phyloP scores from a whole-genome alignment of 441 rosid species.

The Adansonia rubrostipa region DNA sequence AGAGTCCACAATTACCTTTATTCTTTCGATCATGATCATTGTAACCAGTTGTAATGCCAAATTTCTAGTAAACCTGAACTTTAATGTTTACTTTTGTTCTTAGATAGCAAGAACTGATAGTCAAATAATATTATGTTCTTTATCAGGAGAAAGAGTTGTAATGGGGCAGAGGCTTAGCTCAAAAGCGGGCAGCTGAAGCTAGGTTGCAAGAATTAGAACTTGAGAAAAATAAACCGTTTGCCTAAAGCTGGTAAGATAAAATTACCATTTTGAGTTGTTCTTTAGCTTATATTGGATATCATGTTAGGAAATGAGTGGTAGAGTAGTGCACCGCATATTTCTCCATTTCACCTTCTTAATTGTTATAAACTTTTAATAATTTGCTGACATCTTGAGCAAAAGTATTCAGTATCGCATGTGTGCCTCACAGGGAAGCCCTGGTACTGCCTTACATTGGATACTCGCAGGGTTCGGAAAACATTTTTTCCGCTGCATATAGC shows the following conservation, averaged over 20 bases:
- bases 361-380: not conserved
- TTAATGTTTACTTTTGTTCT: not conserved
- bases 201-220: conserved; percentile 68
- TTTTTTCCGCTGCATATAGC: too few relatives aligned
- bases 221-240: conserved; percentile 91
- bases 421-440: not conserved
- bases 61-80: not conserved
- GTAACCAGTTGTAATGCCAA: not conserved
- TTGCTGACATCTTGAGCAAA: too few relatives aligned
- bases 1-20: not conserved
- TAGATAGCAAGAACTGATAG: not conserved
- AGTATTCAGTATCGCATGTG: too few relatives aligned
- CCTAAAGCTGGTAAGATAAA: conserved; percentile 63
- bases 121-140: conserved; percentile 15
- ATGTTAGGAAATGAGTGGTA: not conserved
- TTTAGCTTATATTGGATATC: not conserved
- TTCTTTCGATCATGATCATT: not conserved
- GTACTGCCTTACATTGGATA: not conserved
- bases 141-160: conserved; percentile 68
- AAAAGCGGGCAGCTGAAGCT: conserved; percentile 81
- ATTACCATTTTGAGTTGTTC: not conserved
- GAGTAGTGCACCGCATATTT: not conserved
- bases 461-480: not conserved
- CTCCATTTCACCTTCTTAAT: not conserved
- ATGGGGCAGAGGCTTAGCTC: conserved; percentile 96